Base-by-base conservation (phyloP, 2,329 filamentous ascomycete species). In the Aureobasidium sp. region DNA sequence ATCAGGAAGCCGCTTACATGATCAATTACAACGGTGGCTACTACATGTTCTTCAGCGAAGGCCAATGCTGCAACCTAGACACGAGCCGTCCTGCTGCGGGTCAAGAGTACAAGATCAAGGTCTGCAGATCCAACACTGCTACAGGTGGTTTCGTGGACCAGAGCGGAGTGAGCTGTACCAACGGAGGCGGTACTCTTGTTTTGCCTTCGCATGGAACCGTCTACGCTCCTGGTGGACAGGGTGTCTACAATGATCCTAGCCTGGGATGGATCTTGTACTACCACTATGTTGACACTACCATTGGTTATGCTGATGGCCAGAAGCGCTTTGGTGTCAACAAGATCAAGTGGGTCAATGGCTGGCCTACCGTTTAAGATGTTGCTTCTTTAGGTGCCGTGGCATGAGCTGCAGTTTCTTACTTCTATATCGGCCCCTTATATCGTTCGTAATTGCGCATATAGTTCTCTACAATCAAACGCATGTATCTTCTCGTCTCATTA, bases 81-180 rank as follows among this genome's bases (percentile, higher is more conserved):
- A 71, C 69, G 0, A 74, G 67, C 60, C 74, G 70, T 61, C 84
- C 85, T 0, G 78, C 82, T 0, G 53, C 76, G 0, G 86, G 85
- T 4, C 74, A 75, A n/a, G 86, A 88, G 72, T 89, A 89, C 71
- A 82, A 82, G 70, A 85, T 88, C 70, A 81, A 81, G 68, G 84
- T 87, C 29, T 88, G 86, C 74, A 75, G 84, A n/a, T 83, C 81
- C 4, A 76, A 56, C 34, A 77, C 73, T 7, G 77, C 80, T 5
- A 82, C 76, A 0, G 78, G 83, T 0, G 75, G 75, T 1, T 89
- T 84, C 67, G 82, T 80, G 29, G 86, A 89, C 67, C 73, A 79
- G 61, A 70, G 69, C 55, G 85, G 85, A 1, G 74, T 69, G 17
- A 73, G 76, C 36, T 88, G 85, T 69, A 79, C 75, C 0, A 68